Evolutionary conservation across 345 rosid species (phyloP), one percentile per base, ranked within the genome.

Genomic region (Balakata baccata): DNA sequence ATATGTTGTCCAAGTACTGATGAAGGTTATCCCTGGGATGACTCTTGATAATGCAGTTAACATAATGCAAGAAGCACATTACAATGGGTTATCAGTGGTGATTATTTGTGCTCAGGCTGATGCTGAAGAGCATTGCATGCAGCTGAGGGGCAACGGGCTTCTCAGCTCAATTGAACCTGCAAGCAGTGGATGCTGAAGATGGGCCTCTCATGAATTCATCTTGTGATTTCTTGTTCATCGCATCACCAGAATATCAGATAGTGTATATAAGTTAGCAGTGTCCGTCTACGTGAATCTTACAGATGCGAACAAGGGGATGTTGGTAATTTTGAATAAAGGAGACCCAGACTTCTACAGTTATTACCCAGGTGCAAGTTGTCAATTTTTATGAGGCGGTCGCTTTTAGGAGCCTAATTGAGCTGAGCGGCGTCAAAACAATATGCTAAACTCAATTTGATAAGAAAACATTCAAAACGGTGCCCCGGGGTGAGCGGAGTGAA

Each of bases 21-120:
- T 95, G 98, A 95, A 95, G 75, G 97, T 92, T 22, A 95, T 92
- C 76, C 95, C 94, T 0, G 96, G 97, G 14, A 95, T 95, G 99
- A 90, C 99, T 7, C 77, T 95, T 13, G 99, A 95, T 85, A 95
- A 81, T 58, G 98, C 99, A 0, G 94, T 92, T 25, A 95, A 95
- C 64, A 89, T 95, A 70, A 95, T 95, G 98, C 98, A 95, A 86
- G 99, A 90, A 83, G 99, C 99, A 29, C 97, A 95, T 76, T 47
- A 84, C 83, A 95, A 92, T 72, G 99, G 97, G 45, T 45, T 92
- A 73, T 83, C 99, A 0, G 98, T 92, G 70, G 98, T 95, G 66
- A 95, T 95, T 41, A 88, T 92, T 39, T 95, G 98, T 68, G 82
- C 94, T 71, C 99, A 95, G 82, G 96, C 93, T 0, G 97, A 92